Evolutionary conservation across 768 basidiomycete genomes (phyloP), one percentile per base, ranked within the genome.

Genomic region (Amanita pseudoporphyria): DNA sequence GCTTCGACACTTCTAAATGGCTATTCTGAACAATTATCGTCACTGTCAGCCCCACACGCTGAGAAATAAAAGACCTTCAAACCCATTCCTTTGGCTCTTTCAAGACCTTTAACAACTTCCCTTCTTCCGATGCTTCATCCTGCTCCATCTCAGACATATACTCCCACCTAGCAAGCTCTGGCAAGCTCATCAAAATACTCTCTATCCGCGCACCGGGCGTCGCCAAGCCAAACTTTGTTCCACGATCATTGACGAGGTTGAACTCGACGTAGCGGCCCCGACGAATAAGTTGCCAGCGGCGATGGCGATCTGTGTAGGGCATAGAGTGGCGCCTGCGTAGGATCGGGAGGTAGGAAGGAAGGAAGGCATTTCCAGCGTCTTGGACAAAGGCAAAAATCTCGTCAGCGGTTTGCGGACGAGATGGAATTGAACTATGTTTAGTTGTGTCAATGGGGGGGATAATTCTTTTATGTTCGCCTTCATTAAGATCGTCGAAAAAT

Each of bases 251-350:
- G 9, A 92, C 81, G 54, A 94, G 64, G 63, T 93, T 93, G 68
- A 93, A 99, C 64, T 99, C 95, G 45, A 95, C 95, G 60, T 97
- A 95, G 54, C 94, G 76, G 1, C 94, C 94, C 21, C 94, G 72
- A 36, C 96, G 75, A 22, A 99, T 58, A 48, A 95, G 78, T 65
- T 98, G 95, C 96, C 96, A 99, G 44, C 94, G 74, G 42, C 92
- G 78, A 53, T 89, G 71, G 26, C 73, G 67, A 3, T 84, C 82
- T 4, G 79, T 78, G 55, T 69, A 79, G 21, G 81, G 76, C 43
- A 74, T 76, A 9, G 60, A 52, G 46, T 73, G 71, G 9, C 87
- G 76, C 31, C 69, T 70, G 49, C 74, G 58, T 37, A 99, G 71
- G 61, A 98, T 86, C 16, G 96, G 95, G 39, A 96, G 56, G 63